Evolutionary conservation across 1,284 basidiomycete species (phyloP).

Genomic region (Wolfiporia cocos): DNA sequence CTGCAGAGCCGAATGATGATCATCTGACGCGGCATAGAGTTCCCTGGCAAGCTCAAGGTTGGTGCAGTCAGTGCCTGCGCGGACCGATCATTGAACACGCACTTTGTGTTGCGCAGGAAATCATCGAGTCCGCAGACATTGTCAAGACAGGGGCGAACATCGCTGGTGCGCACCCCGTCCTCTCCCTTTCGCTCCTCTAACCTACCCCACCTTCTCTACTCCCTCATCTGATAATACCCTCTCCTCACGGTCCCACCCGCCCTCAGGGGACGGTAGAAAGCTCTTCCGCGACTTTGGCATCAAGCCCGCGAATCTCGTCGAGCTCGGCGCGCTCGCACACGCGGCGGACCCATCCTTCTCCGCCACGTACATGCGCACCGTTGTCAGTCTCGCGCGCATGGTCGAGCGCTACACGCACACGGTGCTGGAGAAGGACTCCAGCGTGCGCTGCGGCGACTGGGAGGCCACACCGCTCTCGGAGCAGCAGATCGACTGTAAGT

Average conservation of each 20-base stretch:
- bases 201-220: no score
- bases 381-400: constrained; percentile 49
- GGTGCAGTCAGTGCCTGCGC: constrained; percentile 5
- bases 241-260: not conserved
- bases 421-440: constrained; percentile 41
- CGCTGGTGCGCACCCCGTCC: no score
- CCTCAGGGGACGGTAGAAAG: constrained; percentile 53
- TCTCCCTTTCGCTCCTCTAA: no score
- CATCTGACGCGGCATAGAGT: constrained; percentile 19
- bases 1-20: no score
- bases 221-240: not conserved
- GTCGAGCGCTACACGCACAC: constrained; percentile 44
- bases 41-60: constrained; percentile 40
- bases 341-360: constrained; percentile 39
- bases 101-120: constrained; percentile 30
- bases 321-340: constrained; percentile 46
- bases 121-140: constrained; percentile 40
- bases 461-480: constrained; percentile 35
- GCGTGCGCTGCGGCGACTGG: constrained; percentile 56
- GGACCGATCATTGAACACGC: no score
- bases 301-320: constrained; percentile 42
- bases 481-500: constrained; percentile 44
- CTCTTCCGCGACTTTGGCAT: constrained; percentile 58
- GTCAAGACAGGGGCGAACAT: constrained; percentile 59
- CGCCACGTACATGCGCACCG: constrained; percentile 32